phyloP scores from a whole-genome alignment of 1,139 yeast genomes.

The Arxiozyma heterogenica region DNA sequence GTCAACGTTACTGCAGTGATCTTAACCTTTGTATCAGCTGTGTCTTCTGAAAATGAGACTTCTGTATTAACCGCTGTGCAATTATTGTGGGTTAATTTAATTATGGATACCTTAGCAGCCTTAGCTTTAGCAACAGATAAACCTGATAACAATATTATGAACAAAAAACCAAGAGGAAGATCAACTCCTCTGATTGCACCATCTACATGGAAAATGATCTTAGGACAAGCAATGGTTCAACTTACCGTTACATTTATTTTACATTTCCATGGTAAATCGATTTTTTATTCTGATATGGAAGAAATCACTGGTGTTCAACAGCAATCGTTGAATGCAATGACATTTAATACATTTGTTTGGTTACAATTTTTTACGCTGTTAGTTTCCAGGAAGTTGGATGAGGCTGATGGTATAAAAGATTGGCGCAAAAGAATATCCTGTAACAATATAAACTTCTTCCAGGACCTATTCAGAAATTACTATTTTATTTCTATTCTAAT shows the following conservation, averaged over 20 bases:
- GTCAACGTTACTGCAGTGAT: conserved; percentile 94
- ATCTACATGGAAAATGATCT: conserved; percentile 97
- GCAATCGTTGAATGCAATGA: conserved; percentile 67
- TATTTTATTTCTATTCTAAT: conserved; percentile 65
- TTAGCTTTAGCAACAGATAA: conserved; percentile 96
- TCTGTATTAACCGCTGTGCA: conserved; percentile 96
- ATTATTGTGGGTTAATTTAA: conserved; percentile 90
- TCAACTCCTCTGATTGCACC: conserved; percentile 70
- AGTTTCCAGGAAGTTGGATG: conserved; percentile 86
- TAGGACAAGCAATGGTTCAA: conserved; percentile 78
- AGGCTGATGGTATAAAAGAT: conserved; percentile 58
- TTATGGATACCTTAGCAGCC: conserved; percentile 98
- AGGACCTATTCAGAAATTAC: conserved; percentile 71
- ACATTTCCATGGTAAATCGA: conserved; percentile 63
- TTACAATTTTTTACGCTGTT: conserved; percentile 89
- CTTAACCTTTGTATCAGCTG: conserved; percentile 88
- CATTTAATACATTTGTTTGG: conserved; percentile 96
- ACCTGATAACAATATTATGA: conserved; percentile 72
- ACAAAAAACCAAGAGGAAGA: conserved; percentile 80
- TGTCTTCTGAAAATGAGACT: conserved; percentile 63
- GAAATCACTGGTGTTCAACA: conserved; percentile 38
- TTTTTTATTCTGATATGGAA: conserved; percentile 45
- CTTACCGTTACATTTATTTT: conserved; percentile 66
- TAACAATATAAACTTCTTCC: conserved; percentile 68
- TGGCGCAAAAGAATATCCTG: conserved; percentile 50